phyloP scores from a whole-genome alignment of 306 rosid genomes.

The Oxytropis ochrocephala region DNA sequence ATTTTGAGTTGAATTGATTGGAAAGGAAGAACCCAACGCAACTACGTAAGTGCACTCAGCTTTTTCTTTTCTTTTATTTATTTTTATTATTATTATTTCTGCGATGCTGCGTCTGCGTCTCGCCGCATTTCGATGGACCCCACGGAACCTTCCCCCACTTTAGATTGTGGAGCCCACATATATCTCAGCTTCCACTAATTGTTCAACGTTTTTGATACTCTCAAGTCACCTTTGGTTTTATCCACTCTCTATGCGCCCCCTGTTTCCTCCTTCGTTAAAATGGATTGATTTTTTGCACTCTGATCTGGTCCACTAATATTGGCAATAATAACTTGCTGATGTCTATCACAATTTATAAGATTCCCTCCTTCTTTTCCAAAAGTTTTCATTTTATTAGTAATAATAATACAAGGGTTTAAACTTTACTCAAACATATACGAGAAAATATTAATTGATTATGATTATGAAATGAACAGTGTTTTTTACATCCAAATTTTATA shows the following conservation, averaged over 20 bases:
- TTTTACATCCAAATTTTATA: no score
- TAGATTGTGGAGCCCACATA: conserved; percentile 29
- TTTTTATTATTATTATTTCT: conserved; percentile 7
- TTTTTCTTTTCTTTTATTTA: not conserved
- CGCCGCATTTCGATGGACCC: conserved; percentile 67
- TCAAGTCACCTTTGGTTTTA: not conserved
- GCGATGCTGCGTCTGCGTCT: conserved; percentile 62
- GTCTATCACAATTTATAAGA: not conserved
- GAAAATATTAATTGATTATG: no score
- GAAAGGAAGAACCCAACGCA: conserved; percentile 1
- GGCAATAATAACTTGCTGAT: not conserved
- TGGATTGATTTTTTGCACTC: not conserved
- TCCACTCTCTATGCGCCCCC: not conserved
- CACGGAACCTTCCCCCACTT: conserved; percentile 30
- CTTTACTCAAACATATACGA: no score
- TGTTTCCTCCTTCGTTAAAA: conserved; percentile 11
- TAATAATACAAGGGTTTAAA: not conserved
- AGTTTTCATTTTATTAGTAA: not conserved
- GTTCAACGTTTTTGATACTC: not conserved
- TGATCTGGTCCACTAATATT: conserved; percentile 12
- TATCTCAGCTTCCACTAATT: conserved; percentile 45
- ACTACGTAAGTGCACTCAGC: conserved; percentile 12
- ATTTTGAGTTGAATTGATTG: not conserved
- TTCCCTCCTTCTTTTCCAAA: not conserved
- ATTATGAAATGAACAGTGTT: no score